These are phyloP conservation scores for Volvariella volvacea DNA, from an alignment of 1,284 basidiomycete genomes.

Conservation along the genomic window DNA sequence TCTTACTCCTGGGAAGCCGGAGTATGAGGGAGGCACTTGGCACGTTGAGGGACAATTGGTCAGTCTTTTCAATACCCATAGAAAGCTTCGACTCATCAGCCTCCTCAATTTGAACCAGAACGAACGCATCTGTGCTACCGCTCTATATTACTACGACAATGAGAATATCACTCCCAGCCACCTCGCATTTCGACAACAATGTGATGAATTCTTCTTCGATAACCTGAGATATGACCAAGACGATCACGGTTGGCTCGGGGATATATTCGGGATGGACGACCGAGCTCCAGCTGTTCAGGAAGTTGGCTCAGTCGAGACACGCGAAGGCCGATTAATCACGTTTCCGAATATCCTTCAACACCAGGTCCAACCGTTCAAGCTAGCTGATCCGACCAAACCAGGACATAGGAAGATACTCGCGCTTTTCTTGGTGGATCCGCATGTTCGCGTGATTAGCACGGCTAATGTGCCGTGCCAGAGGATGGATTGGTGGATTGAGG, in stretches of 20 bases:
- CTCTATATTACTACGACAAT: slow-evolving; percentile 26
- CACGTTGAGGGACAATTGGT: no score
- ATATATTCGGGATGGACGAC: slow-evolving; percentile 15
- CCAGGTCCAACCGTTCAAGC: slow-evolving; percentile 31
- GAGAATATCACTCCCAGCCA: slow-evolving; percentile 19
- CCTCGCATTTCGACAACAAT: slow-evolving; percentile 21
- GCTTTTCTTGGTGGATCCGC: slow-evolving; percentile 37
- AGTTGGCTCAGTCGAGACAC: slow-evolving; percentile 24
- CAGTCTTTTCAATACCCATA: no score
- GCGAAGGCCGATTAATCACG: slow-evolving; percentile 24
- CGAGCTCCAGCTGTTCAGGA: slow-evolving; percentile 15
- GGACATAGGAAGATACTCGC: slow-evolving; percentile 37
- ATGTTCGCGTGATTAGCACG: slow-evolving; percentile 22
- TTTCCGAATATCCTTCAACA: slow-evolving; percentile 40
- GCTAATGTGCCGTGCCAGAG: slow-evolving; percentile 34
- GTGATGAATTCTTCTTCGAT: background rate
- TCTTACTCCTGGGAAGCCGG: no score
- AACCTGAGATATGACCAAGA: slow-evolving; percentile 14
- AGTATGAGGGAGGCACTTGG: no score
- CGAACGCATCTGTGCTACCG: slow-evolving; percentile 33
- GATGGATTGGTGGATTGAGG: slow-evolving; percentile 20
- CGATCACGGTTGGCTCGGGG: slow-evolving; percentile 18
- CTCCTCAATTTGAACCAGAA: no score
- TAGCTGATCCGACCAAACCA: slow-evolving; percentile 29
- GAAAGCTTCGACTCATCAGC: background rate